A percentile compares a stretch with the other conserved stretches of the same genome.
phyloP scores from a whole-genome alignment of 192 early-diverging fungal genomes.

The Coemansia sp. region DNA sequence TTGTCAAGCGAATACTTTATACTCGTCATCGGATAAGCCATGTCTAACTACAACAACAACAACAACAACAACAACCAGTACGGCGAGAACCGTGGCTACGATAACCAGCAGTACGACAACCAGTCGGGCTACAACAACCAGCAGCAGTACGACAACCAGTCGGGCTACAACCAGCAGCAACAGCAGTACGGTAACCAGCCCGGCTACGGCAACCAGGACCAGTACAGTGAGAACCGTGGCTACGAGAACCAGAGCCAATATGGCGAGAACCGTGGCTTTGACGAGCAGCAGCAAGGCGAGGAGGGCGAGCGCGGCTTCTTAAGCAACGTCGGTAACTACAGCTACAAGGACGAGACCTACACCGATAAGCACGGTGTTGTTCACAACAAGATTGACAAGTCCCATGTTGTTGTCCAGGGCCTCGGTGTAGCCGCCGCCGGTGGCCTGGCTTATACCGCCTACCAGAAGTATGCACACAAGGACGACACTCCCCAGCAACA shows the following conservation, averaged over 20 bases:
- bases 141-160: constrained; percentile 12
- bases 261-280: constrained; percentile 9
- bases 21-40: not conserved
- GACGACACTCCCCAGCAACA: not conserved
- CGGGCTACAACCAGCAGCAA: constrained; percentile 14
- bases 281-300: not conserved
- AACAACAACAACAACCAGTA: constrained; percentile 15
- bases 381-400: constrained; percentile 17
- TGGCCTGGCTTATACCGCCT: constrained; percentile 3
- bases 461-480: constrained; percentile 8
- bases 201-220: constrained; percentile 13
- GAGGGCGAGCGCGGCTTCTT: constrained; percentile 14
- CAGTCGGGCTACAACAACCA: constrained; percentile 14
- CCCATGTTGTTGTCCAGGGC: constrained; percentile 7
- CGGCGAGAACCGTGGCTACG: constrained; percentile 8
- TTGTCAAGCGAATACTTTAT: not conserved
- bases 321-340: not conserved
- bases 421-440: not conserved
- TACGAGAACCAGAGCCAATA: constrained; percentile 17
- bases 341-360: constrained; percentile 14
- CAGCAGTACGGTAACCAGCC: constrained; percentile 11
- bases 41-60: constrained; percentile 16
- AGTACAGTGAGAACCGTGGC: constrained; percentile 9
- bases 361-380: constrained; percentile 2
- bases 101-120: constrained; percentile 13